A percentile compares a stretch with the other conserved stretches of the same genome.
phyloP scores from a whole-genome alignment of 208 protist species.

The Acanthamoeba divionensis region DNA sequence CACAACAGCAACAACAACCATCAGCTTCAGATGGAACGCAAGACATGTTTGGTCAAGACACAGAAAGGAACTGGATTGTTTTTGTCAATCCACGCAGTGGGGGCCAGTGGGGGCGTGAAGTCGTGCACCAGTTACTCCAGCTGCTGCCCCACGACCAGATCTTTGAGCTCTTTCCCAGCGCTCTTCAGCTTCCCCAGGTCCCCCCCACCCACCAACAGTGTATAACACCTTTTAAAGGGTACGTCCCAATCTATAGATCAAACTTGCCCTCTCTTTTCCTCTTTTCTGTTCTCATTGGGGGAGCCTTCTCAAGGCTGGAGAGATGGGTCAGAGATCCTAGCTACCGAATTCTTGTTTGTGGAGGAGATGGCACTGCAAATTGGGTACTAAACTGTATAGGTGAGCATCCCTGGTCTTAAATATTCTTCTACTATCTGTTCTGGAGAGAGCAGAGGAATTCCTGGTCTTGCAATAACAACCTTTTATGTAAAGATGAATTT shows the following conservation, averaged over 20 bases:
- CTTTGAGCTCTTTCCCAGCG: slow-evolving; percentile 64
- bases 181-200: slow-evolving; percentile 12
- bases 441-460: too few species aligned
- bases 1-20: neutral
- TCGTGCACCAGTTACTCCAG: slow-evolving; percentile 59
- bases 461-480: too few species aligned
- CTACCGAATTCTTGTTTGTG: slow-evolving; percentile 73
- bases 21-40: neutral
- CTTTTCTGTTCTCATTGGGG: neutral
- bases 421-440: neutral
- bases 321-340: neutral
- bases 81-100: slow-evolving; percentile 78
- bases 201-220: slow-evolving; percentile 47
- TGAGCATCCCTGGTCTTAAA: neutral
- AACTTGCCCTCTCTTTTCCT: neutral
- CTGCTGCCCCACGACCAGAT: slow-evolving; percentile 72
- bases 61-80: slow-evolving; percentile 7
- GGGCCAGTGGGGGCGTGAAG: slow-evolving; percentile 65
- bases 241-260: neutral
- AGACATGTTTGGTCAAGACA: neutral
- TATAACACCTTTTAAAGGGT: neutral
- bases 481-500: too few species aligned
- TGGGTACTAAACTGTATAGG: slow-evolving; percentile 77
- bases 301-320: neutral
- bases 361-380: slow-evolving; percentile 81